A percentile compares a stretch with the other conserved stretches of the same genome.
These are phyloP conservation scores for Magnaporthales sp. DNA, from an alignment of 2,329 filamentous ascomycete genomes.

Conservation along the genomic window DNA sequence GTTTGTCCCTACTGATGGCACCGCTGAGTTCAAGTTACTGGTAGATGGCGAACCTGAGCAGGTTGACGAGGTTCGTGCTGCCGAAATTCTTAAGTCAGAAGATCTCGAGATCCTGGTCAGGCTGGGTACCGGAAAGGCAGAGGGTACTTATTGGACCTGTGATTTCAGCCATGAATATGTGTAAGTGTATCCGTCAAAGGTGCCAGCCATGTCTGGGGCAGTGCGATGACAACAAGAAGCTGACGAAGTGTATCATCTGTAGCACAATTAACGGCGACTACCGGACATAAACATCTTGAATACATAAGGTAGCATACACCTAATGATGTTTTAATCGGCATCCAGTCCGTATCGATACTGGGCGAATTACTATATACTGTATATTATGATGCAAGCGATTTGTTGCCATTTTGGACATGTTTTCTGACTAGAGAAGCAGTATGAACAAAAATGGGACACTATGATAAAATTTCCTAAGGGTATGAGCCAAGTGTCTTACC, in stretches of 20 bases:
- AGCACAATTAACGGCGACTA: constrained; percentile 60
- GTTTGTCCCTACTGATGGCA: constrained; percentile 71
- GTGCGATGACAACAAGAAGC: not conserved
- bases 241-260: constrained; percentile 34
- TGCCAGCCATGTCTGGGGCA: not conserved
- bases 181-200: constrained; percentile 15
- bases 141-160: constrained; percentile 75
- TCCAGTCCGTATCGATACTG: no score
- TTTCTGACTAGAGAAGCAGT: no score
- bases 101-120: constrained; percentile 72
- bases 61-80: constrained; percentile 69
- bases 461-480: no score
- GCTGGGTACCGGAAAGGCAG: constrained; percentile 58
- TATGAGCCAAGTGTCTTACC: no score
- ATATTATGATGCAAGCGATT: no score
- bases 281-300: constrained; percentile 39
- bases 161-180: constrained; percentile 80
- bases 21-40: constrained; percentile 64
- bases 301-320: not conserved
- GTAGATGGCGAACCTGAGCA: constrained; percentile 72
- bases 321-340: no score
- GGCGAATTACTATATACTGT: no score
- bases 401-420: no score
- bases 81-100: constrained; percentile 68
- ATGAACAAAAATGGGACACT: no score